These are phyloP conservation scores for Calonectria henricotiae DNA, from an alignment of 2,329 filamentous ascomycete species.

Conservation along the genomic window DNA sequence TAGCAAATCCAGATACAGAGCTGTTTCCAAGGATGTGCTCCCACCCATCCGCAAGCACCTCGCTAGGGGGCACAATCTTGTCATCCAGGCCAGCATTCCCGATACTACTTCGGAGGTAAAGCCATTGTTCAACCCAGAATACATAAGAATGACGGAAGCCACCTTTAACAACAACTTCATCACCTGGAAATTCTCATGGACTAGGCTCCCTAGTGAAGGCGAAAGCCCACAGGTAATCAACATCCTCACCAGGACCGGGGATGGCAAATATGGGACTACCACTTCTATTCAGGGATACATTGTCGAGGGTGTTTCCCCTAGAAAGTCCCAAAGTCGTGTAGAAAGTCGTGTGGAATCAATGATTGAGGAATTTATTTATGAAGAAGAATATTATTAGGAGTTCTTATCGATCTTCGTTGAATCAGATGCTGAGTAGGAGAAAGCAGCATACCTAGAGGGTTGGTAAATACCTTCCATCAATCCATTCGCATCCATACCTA, in stretches of 20 bases:
- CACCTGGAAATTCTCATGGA: constrained; percentile 6
- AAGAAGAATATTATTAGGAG: not conserved
- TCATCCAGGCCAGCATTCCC: not conserved
- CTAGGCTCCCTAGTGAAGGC: not conserved
- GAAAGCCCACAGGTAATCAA: not conserved
- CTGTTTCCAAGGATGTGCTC: not conserved
- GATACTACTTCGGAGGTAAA: not conserved
- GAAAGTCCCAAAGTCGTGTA: not conserved
- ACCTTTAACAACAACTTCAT: not conserved
- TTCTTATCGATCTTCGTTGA: not conserved
- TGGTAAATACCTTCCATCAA: too few relatives aligned
- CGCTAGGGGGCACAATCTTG: not conserved
- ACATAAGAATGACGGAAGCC: not conserved
- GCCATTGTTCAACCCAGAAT: not conserved
- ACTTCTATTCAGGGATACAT: not conserved
- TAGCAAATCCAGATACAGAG: not conserved
- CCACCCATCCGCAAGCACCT: not conserved
- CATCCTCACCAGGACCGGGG: not conserved
- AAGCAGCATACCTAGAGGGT: not conserved
- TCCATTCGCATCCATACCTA: constrained; percentile 15
- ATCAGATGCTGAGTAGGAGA: not conserved
- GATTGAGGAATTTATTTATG: not conserved
- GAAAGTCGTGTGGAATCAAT: not conserved
- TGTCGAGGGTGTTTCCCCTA: not conserved
- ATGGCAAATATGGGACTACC: not conserved